Base-by-base conservation (phyloP, 768 basidiomycete species). In the Cantharellus anzutake region DNA sequence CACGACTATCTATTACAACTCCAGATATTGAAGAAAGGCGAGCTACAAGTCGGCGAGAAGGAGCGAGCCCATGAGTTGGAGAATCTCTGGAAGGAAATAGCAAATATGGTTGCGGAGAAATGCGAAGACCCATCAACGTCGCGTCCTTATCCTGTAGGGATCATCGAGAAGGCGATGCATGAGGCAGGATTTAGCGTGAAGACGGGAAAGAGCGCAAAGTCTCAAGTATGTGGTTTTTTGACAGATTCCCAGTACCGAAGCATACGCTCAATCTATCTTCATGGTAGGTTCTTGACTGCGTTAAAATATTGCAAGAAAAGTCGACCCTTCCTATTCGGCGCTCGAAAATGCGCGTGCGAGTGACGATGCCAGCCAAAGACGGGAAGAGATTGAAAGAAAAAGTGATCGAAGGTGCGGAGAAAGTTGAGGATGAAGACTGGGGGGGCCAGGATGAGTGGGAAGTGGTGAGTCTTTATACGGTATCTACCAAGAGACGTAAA, bases 161-260 rank as follows among this genome's bases (percentile, higher is more conserved):
- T 98, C 75, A 89, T 99, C 63, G 96, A 99, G 68, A 98, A 96
- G 71, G 92, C 92, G 0, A 94, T 99, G 94, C 73, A 80, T 4
- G 93, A 98, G 68, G 84, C 88, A 4, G 93, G 93, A 1, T 93
- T 86, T 71, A 94, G 89, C 64, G 84, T 94, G 37, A 85, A 87
- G 65, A 77, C 77, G 51, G 82, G 83, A 63, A 97, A 97, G 74
- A 84, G 79, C 29, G 93, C 92, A 3, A 99, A 99, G 73, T 86
- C 84, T 57, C 96, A 99, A 79, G 89, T 86, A 63, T 16, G 74
- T 59, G n/a, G 58, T 59, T 58, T 41, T 41, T 16, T 4, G 41
- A 5, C 7, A 38, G 5, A 14, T 42, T 51, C 3, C n/a, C 51
- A 37, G 40, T 44, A 37, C 41, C 42, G 57, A 41, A 38, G 41